Percentiles rank a stretch among this genome's conserved stretches.
These are phyloP conservation scores for Microthlaspi erraticum DNA, from an alignment of 345 rosid genomes.

Conservation along the genomic window DNA sequence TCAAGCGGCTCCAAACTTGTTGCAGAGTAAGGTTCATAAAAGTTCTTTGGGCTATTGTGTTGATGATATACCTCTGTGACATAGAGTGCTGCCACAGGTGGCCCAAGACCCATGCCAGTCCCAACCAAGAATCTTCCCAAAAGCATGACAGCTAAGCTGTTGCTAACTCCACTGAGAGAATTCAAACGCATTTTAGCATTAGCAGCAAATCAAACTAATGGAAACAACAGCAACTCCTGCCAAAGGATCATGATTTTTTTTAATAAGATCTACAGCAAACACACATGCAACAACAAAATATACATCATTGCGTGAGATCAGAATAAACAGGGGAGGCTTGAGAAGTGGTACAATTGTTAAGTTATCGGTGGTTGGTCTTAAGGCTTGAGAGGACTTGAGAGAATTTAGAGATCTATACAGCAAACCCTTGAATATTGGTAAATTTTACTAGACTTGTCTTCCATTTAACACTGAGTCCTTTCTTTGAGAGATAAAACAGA, in stretches of 20 bases:
- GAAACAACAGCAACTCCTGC: constrained; percentile 54
- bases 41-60: background rate
- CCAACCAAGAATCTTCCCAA: constrained; percentile 92
- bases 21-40: constrained; percentile 9
- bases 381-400: background rate
- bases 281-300: background rate
- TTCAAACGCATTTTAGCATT: constrained; percentile 50
- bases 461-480: background rate
- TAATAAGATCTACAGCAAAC: background rate
- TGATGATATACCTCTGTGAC: constrained; percentile 78
- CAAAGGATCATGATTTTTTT: background rate
- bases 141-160: constrained; percentile 76
- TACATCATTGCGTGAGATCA: background rate
- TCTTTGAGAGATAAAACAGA: background rate
- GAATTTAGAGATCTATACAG: background rate
- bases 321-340: background rate
- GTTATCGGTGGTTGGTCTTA: background rate
- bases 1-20: constrained; percentile 12
- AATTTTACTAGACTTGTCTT: background rate
- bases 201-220: constrained; percentile 64
- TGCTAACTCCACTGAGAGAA: constrained; percentile 69
- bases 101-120: constrained; percentile 93
- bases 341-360: background rate
- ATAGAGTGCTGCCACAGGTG: constrained; percentile 90
- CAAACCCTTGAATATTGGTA: background rate